Base-by-base conservation (phyloP, 495 filamentous ascomycete genomes). In the Talaromyces adpressus region DNA sequence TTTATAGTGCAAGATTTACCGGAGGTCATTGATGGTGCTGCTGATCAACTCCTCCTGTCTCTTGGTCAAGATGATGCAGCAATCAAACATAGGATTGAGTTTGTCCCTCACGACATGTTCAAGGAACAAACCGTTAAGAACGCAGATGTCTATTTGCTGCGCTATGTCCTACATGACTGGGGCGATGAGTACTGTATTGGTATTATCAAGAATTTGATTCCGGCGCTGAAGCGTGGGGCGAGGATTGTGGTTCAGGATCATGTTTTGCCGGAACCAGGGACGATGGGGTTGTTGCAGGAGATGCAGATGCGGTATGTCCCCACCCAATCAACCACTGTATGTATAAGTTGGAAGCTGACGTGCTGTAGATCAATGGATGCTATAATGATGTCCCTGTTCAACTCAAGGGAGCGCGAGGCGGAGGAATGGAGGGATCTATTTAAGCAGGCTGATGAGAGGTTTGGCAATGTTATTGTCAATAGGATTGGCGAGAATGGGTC, bases 1-100 rank as follows among this genome's bases (percentile, higher is more conserved):
- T 68, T 85, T 64, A 71, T 86, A 16, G 84, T 86, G 25, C 82
- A 86, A 64, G 85, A 87, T 66, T 70, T 82, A 30, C 73, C 71
- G 1, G 74, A 77, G 54, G 81, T 79, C 11, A 67, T 84, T 22
- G 29, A 51, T 25, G 60, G 60, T 4, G 60, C 41, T 32, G 45
- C 27, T 5, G 47, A 62, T 25, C 14, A 27, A 6, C 29, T 62
- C 0, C 29, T 41, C 32, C 12, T 9, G 4, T 41, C 36, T 16
- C 36, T 41, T 16, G 5, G 27, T 6, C 14, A 36, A 32, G 45
- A 56, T 12, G 52, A 56, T 14, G 27, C 52, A 56, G 27, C 5
- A 56, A 7, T 51, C 25, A 61, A 57, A 22, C 52, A 27, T 2
- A 74, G 81, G 2, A 71, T 85, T 52, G 62, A 66, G 0, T 85